These are phyloP conservation scores for Entonaema liquescens DNA, from an alignment of 495 filamentous ascomycete genomes.

Conservation along the genomic window DNA sequence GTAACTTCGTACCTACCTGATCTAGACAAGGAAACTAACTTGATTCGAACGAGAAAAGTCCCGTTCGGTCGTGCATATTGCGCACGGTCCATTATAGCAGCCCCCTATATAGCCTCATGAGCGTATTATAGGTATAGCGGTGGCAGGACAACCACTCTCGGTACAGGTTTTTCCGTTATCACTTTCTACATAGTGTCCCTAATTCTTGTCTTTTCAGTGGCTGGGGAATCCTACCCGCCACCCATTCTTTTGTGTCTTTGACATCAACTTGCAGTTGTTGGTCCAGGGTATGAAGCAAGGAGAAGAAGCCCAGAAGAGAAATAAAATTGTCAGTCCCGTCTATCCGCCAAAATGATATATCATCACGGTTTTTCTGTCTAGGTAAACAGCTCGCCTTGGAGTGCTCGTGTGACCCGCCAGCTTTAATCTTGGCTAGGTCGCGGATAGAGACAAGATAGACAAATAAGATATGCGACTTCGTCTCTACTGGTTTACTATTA, in stretches of 20 bases:
- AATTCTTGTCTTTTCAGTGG: conserved; percentile 10
- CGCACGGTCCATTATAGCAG: conserved; percentile 36
- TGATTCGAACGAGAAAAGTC: conserved; percentile 14
- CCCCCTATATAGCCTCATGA: conserved; percentile 8
- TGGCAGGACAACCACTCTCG: conserved; percentile 10
- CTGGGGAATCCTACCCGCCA: conserved; percentile 1
- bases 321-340: conserved; percentile 12
- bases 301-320: conserved; percentile 1
- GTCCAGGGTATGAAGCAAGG: conserved; percentile 34
- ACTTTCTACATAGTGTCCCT: conserved; percentile 1
- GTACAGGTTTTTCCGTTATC: conserved; percentile 25
- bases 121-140: not conserved
- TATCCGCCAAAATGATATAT: conserved; percentile 21
- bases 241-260: conserved; percentile 1
- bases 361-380: not conserved
- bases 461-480: not conserved
- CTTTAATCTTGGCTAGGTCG: not conserved
- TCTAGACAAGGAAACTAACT: conserved; percentile 10
- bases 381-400: not conserved
- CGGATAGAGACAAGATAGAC: not conserved
- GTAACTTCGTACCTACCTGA: conserved; percentile 5
- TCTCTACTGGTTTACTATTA: conserved; percentile 4
- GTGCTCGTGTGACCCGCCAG: not conserved
- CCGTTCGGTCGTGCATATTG: conserved; percentile 19
- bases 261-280: conserved; percentile 5